Percentiles rank a stretch among this genome's conserved stretches.
Evolutionary conservation across 2,329 filamentous ascomycete genomes (phyloP).

Genomic region (Thermothelomyces thermophilus): DNA sequence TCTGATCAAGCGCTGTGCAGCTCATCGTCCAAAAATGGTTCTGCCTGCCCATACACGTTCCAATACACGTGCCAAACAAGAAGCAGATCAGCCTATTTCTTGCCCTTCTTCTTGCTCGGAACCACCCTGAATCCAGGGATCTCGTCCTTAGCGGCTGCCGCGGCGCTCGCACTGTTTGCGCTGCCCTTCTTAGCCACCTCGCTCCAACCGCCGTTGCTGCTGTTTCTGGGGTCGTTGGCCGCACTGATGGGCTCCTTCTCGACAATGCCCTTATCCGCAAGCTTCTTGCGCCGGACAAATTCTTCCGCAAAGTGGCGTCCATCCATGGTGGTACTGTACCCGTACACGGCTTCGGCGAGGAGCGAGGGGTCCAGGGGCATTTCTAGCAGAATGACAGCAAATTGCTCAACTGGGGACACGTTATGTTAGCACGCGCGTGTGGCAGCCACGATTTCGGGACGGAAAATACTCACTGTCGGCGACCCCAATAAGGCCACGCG

Average conservation of each 20-base stretch:
- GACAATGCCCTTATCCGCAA: slow-evolving; percentile 79
- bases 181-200: slow-evolving; percentile 93
- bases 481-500: slow-evolving; percentile 53
- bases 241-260: slow-evolving; percentile 58
- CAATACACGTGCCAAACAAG: neutral
- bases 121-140: slow-evolving; percentile 79
- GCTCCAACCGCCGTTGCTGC: slow-evolving; percentile 70
- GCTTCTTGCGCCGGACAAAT: slow-evolving; percentile 85
- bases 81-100: slow-evolving; percentile 46
- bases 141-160: slow-evolving; percentile 35
- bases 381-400: slow-evolving; percentile 67
- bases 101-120: slow-evolving; percentile 81
- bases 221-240: slow-evolving; percentile 38
- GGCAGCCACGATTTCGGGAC: neutral
- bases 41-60: neutral
- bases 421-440: slow-evolving; percentile 1
- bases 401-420: slow-evolving; percentile 59
- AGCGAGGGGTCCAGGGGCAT: slow-evolving; percentile 73
- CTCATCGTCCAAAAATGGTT: too few relatives aligned
- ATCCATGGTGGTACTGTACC: slow-evolving; percentile 81
- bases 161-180: slow-evolving; percentile 31
- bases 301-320: slow-evolving; percentile 90
- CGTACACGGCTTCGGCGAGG: slow-evolving; percentile 86
- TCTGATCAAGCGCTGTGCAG: too few relatives aligned
- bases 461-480: slow-evolving; percentile 13